phyloP scores from a whole-genome alignment of 1,284 basidiomycete genomes.

The Irpex sp. region DNA sequence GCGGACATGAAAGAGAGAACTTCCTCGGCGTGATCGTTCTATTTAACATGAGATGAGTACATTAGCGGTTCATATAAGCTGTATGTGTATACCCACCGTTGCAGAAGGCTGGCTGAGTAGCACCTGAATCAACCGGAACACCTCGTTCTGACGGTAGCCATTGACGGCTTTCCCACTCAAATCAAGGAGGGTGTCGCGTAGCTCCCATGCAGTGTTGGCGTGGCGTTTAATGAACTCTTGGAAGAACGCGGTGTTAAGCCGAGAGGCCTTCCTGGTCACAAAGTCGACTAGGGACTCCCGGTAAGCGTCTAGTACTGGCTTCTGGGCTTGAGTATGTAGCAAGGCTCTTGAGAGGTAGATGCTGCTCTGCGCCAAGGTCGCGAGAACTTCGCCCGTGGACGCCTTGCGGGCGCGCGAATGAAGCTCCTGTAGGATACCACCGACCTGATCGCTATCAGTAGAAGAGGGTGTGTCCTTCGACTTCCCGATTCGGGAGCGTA shows the following conservation, averaged over 20 bases:
- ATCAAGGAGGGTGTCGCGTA: conserved; percentile 58
- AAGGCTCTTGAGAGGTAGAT: conserved; percentile 70
- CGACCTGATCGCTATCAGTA: conserved; percentile 42
- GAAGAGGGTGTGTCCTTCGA: conserved; percentile 62
- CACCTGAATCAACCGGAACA: conserved; percentile 67
- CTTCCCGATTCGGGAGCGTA: conserved; percentile 74
- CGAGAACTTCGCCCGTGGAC: conserved; percentile 60
- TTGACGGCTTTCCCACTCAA: conserved; percentile 63
- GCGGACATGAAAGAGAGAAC: conserved; percentile 45
- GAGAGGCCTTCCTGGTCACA: conserved; percentile 76
- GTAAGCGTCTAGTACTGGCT: conserved; percentile 54
- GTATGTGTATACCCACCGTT: conserved; percentile 36
- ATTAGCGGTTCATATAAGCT: not conserved
- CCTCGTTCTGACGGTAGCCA: conserved; percentile 72
- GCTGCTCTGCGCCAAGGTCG: conserved; percentile 65
- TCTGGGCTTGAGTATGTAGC: conserved; percentile 40
- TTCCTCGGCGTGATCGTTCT: conserved; percentile 19
- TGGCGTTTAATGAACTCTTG: conserved; percentile 74
- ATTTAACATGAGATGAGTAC: not conserved
- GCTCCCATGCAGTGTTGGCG: conserved; percentile 64
- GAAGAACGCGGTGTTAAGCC: conserved; percentile 75
- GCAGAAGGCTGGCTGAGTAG: conserved; percentile 60
- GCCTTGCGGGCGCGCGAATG: conserved; percentile 75
- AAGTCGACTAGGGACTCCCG: conserved; percentile 75
- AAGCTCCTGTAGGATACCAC: conserved; percentile 57